Base-by-base conservation (phyloP, 768 basidiomycete species). In the Tulasnella sp. region DNA sequence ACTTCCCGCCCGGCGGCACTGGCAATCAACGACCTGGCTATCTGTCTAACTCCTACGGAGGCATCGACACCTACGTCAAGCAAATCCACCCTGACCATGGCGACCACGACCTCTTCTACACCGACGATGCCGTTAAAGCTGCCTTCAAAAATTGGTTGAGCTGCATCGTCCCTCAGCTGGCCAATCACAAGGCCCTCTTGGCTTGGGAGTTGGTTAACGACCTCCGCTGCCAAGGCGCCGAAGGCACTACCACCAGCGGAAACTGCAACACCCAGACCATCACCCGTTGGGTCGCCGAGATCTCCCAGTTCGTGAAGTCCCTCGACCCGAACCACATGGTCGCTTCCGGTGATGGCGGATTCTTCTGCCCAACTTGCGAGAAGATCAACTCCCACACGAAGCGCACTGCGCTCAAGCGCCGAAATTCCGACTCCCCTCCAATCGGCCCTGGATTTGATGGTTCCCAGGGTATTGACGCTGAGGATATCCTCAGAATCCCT, bases 301-400 rank as follows among this genome's bases (percentile, higher is more conserved):
- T 90, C 44, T 86, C 90, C 0, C 29, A 83, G 39, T 86, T 87
- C 78, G 85, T 91, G 72, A 83, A 83, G 48, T 78, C 81, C 0
- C 80, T 88, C 35, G 91, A 92, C 82, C 87, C 87, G 7, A 91
- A 92, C 80, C 91, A 92, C 82, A 84, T 92, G 46, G 85, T 91
- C 61, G 86, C 89, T 23, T 85, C 90, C 32, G 91, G 91, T 89
- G 91, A 82, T 79, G 87, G 88, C 80, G 91, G 91, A 7, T 92
- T 88, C 81, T 84, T 89, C 75, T 92, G 91, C 79, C 81, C 83
- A 0, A 85, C 61, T 20, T 78, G 78, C 79, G 83, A 85, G 10
- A 92, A 91, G 81, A 80, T 90, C 7, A 91, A 89, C 82, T 87
- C 85, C 61, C 77, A n/a, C n/a, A n/a, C n/a, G n/a, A n/a, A n/a